Evolutionary conservation across 2,329 filamentous ascomycete species (phyloP).

Genomic region (Elsinoe arachidis): DNA sequence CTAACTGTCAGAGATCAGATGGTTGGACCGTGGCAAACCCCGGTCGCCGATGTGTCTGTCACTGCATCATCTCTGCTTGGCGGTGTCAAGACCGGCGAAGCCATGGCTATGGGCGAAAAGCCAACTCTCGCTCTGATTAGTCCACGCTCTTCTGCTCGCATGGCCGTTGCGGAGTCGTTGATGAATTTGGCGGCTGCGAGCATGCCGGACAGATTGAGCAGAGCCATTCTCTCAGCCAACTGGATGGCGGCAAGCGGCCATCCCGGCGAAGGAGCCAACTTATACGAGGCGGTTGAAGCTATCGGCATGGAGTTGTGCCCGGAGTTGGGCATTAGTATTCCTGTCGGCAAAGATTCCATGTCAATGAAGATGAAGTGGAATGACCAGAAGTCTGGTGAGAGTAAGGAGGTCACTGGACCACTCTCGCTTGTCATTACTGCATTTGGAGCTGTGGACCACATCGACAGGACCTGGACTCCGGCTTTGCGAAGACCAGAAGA

Average conservation of each 20-base stretch:
- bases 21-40: constrained; percentile 92
- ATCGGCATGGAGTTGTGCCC: constrained; percentile 91
- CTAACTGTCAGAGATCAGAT: constrained; percentile 86
- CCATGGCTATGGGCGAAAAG: constrained; percentile 97
- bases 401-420: constrained; percentile 83
- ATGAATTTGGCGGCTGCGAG: constrained; percentile 85
- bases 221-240: constrained; percentile 86
- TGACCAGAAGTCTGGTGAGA: constrained; percentile 54
- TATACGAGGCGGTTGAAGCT: constrained; percentile 89
- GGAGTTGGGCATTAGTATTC: constrained; percentile 81
- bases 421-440: constrained; percentile 86
- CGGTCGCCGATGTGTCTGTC: constrained; percentile 88
- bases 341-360: constrained; percentile 95
- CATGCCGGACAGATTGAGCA: constrained; percentile 61
- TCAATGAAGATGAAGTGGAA: constrained; percentile 99
- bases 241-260: constrained; percentile 99
- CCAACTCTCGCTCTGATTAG: constrained; percentile 83
- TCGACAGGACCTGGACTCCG: constrained; percentile 87
- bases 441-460: constrained; percentile 74
- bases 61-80: constrained; percentile 71
- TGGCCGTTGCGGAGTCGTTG: constrained; percentile 90
- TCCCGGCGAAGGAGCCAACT: constrained; percentile 79
- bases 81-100: constrained; percentile 73
- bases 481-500: constrained; percentile 74
- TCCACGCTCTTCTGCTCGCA: constrained; percentile 79